Evolutionary conservation across 2,329 filamentous ascomycete species (phyloP).

Genomic region (Aureobasidium sp.): DNA sequence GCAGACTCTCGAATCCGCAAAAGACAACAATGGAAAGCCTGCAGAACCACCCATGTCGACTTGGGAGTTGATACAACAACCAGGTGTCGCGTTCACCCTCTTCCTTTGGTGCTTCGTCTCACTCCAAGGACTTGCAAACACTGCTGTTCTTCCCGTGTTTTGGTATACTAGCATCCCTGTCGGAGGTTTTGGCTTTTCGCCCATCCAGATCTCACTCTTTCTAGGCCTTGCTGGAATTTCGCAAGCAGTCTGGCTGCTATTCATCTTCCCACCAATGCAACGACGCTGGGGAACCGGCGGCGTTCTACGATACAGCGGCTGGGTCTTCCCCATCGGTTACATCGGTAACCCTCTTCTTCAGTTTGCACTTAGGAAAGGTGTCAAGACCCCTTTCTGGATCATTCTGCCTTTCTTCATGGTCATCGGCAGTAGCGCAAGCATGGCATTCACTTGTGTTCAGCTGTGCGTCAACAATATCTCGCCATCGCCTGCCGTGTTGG

Average conservation of each 20-base stretch:
- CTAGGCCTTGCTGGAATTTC: conserved; percentile 57
- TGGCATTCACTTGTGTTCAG: conserved; percentile 65
- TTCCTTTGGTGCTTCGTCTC: conserved; percentile 59
- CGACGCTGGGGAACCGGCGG: conserved; percentile 57
- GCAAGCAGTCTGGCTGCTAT: conserved; percentile 64
- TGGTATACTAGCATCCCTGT: conserved; percentile 56
- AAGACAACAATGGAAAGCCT: conserved; percentile 19
- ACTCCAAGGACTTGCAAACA: conserved; percentile 64
- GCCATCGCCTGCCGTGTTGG: conserved; percentile 57
- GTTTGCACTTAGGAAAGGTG: conserved; percentile 45
- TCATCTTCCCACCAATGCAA: conserved; percentile 64
- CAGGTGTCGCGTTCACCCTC: conserved; percentile 60
- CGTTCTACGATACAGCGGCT: conserved; percentile 52
- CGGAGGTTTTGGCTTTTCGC: conserved; percentile 59
- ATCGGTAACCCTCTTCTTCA: conserved; percentile 48
- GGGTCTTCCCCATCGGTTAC: conserved; percentile 60
- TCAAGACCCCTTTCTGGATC: conserved; percentile 51
- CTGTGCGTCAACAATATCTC: conserved; percentile 68
- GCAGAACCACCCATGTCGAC: conserved; percentile 37
- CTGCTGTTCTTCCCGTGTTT: conserved; percentile 61
- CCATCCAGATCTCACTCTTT: conserved; percentile 58
- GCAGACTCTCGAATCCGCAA: conserved; percentile 1
- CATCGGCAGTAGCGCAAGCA: conserved; percentile 57
- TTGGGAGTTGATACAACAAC: conserved; percentile 51
- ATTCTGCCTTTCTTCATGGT: conserved; percentile 38